Evolutionary conservation across 306 rosid genomes (phyloP).

Genomic region (Malus asiatica): DNA sequence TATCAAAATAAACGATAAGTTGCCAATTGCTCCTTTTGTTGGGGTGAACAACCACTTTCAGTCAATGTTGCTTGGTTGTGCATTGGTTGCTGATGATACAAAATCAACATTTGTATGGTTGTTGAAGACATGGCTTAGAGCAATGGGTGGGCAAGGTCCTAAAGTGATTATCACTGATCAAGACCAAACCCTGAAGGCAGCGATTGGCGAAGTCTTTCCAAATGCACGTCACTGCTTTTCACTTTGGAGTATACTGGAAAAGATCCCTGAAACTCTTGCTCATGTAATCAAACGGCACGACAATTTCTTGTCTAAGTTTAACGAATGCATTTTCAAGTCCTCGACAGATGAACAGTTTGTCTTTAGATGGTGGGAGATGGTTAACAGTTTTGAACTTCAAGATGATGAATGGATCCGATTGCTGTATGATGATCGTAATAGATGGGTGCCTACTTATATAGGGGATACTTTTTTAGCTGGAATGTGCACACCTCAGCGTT

Average conservation of each 20-base stretch:
- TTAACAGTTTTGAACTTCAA: conserved; percentile 70
- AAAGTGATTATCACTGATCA: conserved; percentile 76
- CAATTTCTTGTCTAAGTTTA: conserved; percentile 59
- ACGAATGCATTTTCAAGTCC: conserved; percentile 74
- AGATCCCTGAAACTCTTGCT: conserved; percentile 71
- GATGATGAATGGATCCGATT: conserved; percentile 64
- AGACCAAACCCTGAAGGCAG: conserved; percentile 62
- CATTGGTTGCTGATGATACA: conserved; percentile 67
- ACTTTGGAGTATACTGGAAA: conserved; percentile 71
- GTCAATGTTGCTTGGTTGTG: conserved; percentile 90
- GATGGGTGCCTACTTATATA: conserved; percentile 78
- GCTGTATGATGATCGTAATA: conserved; percentile 69
- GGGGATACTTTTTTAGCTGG: conserved; percentile 78
- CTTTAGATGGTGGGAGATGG: conserved; percentile 89
- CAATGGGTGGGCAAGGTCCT: conserved; percentile 78
- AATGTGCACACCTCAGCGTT: conserved; percentile 68
- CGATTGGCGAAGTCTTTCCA: conserved; percentile 79
- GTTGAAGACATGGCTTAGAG: conserved; percentile 91
- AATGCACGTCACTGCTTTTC: conserved; percentile 68
- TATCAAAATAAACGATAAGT: conserved; percentile 64
- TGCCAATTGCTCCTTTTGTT: conserved; percentile 84
- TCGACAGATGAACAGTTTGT: conserved; percentile 86
- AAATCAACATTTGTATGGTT: conserved; percentile 80
- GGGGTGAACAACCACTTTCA: conserved; percentile 92
- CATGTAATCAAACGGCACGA: conserved; percentile 52